phyloP scores from a whole-genome alignment of 2,329 filamentous ascomycete species.

The Endothia cerciana region DNA sequence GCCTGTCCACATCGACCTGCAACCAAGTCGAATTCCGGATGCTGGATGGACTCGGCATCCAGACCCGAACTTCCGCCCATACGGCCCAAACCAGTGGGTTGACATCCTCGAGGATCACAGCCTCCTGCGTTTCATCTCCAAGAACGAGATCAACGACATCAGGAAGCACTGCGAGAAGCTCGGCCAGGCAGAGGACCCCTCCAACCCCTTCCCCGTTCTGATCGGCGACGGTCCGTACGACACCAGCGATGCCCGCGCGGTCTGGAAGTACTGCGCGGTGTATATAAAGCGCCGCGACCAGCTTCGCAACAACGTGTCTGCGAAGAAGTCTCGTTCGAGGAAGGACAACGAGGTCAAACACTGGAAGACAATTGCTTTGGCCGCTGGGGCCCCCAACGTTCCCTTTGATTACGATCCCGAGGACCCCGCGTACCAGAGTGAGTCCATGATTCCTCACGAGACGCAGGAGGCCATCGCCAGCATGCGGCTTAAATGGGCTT shows the following conservation, averaged over 20 bases:
- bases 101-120: conserved; percentile 16
- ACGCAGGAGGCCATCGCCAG: conserved; percentile 4
- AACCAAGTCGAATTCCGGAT: conserved; percentile 20
- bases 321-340: conserved; percentile 15
- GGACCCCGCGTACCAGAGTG: background rate
- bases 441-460: background rate
- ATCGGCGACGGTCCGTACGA: conserved; percentile 6
- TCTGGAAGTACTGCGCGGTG: conserved; percentile 26
- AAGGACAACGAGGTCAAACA: conserved; percentile 25
- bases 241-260: conserved; percentile 21
- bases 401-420: conserved; percentile 14
- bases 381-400: conserved; percentile 14
- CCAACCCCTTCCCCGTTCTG: background rate
- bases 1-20: background rate
- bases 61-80: conserved; percentile 21
- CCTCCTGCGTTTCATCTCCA: conserved; percentile 17
- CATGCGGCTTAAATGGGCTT: background rate
- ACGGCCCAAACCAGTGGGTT: conserved; percentile 25
- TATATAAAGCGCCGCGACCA: conserved; percentile 28
- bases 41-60: conserved; percentile 18
- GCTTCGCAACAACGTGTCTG: conserved; percentile 27
- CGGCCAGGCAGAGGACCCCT: background rate
- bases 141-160: conserved; percentile 27
- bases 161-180: conserved; percentile 27
- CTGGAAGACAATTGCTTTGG: conserved; percentile 25